phyloP scores from a whole-genome alignment of 192 early-diverging fungal species.

The Coemansia sp. region DNA sequence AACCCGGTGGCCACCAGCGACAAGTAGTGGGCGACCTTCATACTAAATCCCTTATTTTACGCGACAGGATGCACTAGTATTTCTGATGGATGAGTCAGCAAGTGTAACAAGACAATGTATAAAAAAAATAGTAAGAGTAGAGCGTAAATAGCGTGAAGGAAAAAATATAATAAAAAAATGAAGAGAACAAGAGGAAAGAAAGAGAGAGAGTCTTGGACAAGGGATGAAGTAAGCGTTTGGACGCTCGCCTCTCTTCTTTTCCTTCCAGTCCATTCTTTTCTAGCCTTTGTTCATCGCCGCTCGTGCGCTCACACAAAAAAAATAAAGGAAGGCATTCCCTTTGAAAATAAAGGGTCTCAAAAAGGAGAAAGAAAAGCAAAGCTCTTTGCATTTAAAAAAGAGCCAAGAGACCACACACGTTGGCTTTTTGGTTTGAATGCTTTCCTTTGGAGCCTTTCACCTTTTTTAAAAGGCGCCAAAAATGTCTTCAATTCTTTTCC shows the following conservation, averaged over 20 bases:
- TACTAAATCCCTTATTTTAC: neutral
- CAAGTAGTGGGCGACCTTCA: conserved; percentile 6
- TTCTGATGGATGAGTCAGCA: neutral
- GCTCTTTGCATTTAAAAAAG: neutral
- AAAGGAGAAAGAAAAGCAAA: neutral
- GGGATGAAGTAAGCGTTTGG: neutral
- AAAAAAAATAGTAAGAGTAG: neutral
- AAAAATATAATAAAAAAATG: conserved; percentile 1
- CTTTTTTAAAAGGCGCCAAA: neutral
- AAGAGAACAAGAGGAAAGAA: neutral
- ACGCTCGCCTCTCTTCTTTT: neutral
- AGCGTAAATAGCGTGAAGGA: neutral
- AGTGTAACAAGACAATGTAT: neutral
- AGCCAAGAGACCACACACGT: conserved; percentile 3
- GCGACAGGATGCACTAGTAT: neutral
- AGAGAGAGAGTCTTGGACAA: neutral
- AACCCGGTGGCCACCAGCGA: neutral
- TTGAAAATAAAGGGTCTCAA: neutral
- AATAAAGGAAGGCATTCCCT: neutral
- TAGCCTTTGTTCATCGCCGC: neutral
- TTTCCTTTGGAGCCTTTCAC: neutral
- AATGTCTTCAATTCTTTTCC: neutral
- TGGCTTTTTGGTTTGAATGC: neutral
- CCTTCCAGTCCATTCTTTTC: neutral
- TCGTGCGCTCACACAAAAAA: neutral